These are phyloP conservation scores for Thozetella sp. DNA, from an alignment of 495 filamentous ascomycete species.

Conservation along the genomic window DNA sequence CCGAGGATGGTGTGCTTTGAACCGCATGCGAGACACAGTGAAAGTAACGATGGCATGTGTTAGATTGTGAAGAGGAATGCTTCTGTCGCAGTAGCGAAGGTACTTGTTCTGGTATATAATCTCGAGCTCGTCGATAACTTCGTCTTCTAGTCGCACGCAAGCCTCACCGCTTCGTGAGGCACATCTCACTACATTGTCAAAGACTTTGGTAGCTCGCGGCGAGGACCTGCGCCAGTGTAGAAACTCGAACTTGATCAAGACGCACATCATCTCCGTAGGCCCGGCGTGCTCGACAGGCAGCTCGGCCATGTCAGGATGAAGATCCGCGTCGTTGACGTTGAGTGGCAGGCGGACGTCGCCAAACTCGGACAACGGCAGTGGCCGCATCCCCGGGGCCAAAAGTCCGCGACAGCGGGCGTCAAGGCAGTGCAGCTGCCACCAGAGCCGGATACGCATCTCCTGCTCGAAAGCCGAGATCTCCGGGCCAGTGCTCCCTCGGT, in stretches of 20 bases:
- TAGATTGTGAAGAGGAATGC: conserved; percentile 36
- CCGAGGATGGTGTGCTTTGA: conserved; percentile 27
- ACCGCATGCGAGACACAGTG: conserved; percentile 20
- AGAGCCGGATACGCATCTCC: conserved; percentile 36
- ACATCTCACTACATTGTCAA: neutral
- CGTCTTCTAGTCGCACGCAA: neutral
- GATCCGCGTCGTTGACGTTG: conserved; percentile 39
- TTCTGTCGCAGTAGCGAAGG: conserved; percentile 42
- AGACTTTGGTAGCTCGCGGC: neutral
- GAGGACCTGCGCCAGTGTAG: conserved; percentile 4
- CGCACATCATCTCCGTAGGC: conserved; percentile 13
- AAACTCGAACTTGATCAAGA: conserved; percentile 23
- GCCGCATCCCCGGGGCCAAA: conserved; percentile 16
- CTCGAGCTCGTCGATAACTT: conserved; percentile 35
- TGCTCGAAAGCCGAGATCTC: conserved; percentile 35
- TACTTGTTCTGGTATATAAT: conserved; percentile 37
- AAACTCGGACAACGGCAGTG: conserved; percentile 60
- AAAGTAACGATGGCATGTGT: conserved; percentile 13
- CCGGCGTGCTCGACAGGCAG: conserved; percentile 19
- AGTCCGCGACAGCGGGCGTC: conserved; percentile 37
- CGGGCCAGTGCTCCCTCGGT: conserved; percentile 43
- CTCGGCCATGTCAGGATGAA: conserved; percentile 24
- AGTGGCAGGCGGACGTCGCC: conserved; percentile 23
- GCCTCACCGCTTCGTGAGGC: neutral
- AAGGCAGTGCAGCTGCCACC: conserved; percentile 32